A percentile compares a stretch with the other conserved stretches of the same genome.
Conservation (phyloP, 2,329 filamentous ascomycete species). For the Xenoacremonium recifei region DNA sequence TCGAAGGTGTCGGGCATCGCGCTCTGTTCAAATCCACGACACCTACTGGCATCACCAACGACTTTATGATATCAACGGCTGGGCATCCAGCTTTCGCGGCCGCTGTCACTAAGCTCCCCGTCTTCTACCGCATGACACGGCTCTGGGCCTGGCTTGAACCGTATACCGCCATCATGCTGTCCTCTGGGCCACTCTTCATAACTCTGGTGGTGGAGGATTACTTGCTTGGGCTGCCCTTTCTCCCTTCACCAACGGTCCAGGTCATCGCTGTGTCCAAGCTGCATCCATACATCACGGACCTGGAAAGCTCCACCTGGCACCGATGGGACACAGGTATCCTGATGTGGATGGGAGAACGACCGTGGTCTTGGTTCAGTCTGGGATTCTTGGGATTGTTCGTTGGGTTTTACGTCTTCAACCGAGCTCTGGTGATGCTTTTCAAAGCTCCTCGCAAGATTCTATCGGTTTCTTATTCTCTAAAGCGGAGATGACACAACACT, state of each 20-base stretch:
- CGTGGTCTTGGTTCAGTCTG: constrained; percentile 31
- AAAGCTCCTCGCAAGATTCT: constrained; percentile 9
- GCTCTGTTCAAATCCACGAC: constrained; percentile 48
- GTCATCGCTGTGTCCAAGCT: constrained; percentile 26
- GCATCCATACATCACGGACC: constrained; percentile 34
- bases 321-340: constrained; percentile 43
- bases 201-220: constrained; percentile 77
- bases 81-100: constrained; percentile 72
- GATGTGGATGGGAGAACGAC: constrained; percentile 44
- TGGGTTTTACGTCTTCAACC: constrained; percentile 16
- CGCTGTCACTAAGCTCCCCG: constrained; percentile 64
- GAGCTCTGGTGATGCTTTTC: constrained; percentile 11
- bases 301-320: constrained; percentile 44
- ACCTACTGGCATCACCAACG: constrained; percentile 78
- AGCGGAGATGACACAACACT: too few relatives aligned
- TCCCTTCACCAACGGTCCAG: constrained; percentile 24
- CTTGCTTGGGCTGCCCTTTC: constrained; percentile 47
- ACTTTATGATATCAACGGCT: constrained; percentile 72
- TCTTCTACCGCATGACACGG: constrained; percentile 56
- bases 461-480: constrained; percentile 9
- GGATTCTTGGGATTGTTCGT: constrained; percentile 21
- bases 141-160: constrained; percentile 61
- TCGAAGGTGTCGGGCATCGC: constrained; percentile 18
- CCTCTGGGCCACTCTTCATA: constrained; percentile 73
- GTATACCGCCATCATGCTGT: constrained; percentile 79